Conservation (phyloP, 352 stramenopile species). For the Pythium chondricola region DNA sequence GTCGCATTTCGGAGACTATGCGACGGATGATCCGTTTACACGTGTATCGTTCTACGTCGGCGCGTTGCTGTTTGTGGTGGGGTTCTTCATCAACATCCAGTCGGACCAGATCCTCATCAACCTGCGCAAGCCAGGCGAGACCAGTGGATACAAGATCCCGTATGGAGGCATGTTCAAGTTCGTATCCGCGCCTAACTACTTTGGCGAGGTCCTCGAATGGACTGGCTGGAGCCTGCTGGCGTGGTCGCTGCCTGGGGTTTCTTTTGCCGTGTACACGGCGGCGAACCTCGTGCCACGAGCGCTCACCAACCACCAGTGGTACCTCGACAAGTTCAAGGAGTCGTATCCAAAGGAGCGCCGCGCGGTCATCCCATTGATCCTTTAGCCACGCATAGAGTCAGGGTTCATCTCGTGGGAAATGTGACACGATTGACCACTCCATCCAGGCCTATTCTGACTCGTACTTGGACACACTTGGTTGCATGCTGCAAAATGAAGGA, state of each 20-base stretch:
- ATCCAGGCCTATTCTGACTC: no score
- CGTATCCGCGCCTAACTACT: slow-evolving; percentile 72
- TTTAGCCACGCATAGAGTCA: background rate
- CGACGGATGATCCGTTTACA: slow-evolving; percentile 21
- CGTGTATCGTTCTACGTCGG: slow-evolving; percentile 51
- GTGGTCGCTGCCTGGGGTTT: slow-evolving; percentile 34
- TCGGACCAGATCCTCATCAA: slow-evolving; percentile 65
- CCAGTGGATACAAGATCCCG: slow-evolving; percentile 54
- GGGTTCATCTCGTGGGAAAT: no score
- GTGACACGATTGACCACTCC: no score
- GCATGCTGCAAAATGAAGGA: no score
- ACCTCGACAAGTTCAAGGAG: slow-evolving; percentile 20
- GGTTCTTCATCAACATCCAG: slow-evolving; percentile 56
- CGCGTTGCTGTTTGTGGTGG: slow-evolving; percentile 37
- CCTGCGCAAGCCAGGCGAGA: slow-evolving; percentile 50
- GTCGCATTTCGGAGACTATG: slow-evolving; percentile 55
- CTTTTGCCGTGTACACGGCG: slow-evolving; percentile 19
- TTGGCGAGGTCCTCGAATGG: slow-evolving; percentile 76
- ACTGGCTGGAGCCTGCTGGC: slow-evolving; percentile 53
- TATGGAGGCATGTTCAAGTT: slow-evolving; percentile 56
- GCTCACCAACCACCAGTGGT: slow-evolving; percentile 18
- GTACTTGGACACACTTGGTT: no score
- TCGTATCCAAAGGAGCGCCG: slow-evolving; percentile 12
- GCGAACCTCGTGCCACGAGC: slow-evolving; percentile 18
- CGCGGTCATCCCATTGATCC: slow-evolving; percentile 12